Evolutionary conservation across 225 moss, liverwort and hornwort genomes (phyloP), one percentile per base, ranked within the genome.

Genomic region (Straminergon stramineum): DNA sequence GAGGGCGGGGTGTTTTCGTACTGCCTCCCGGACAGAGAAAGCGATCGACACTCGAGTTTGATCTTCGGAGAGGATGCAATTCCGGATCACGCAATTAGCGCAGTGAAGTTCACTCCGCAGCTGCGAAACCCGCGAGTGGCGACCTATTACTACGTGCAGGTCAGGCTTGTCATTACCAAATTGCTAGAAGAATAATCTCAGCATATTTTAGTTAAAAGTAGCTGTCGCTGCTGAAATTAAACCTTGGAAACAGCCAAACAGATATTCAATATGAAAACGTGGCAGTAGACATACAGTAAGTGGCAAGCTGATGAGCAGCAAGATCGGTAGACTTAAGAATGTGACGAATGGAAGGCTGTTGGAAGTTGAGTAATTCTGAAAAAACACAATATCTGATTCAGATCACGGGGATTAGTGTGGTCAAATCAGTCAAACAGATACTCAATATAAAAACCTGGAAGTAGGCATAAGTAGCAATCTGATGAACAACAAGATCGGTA

Each of bases 141-240:
- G 53, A 95, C 94, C 26, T 94, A 91, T 77, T 96, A 97, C 86
- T 97, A 97, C 83, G 63, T 97, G 41, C 90, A 93, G 78, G 86
- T 97, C 68, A 91, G 93, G 14, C 21, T 67, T 43, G 11, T 1
- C 37, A 55, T 39, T 31, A 28, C 16, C 53, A 55, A 74, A n/a
- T 39, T n/a, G 53, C 52, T 51, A 10, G 64, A 30, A 31, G 66
- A 66, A 87, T 64, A 56, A 56, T 39, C 53, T 85, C 56, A 31
- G 56, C 57, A 56, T 18, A 41, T 14, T 56, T 73, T n/a, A 10
- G 17, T n/a, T 51, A n/a, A 13, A 69, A 52, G 56, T 56, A 39
- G 37, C 52, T 8, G 13, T 67, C 17, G 3, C n/a, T 67, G 26
- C 64, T 39, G 65, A 53, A 27, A 57, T 27, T 53, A 53, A 67